Base-by-base conservation (phyloP, 176 grass and related monocot genomes). In the Aechmea fasciata region DNA sequence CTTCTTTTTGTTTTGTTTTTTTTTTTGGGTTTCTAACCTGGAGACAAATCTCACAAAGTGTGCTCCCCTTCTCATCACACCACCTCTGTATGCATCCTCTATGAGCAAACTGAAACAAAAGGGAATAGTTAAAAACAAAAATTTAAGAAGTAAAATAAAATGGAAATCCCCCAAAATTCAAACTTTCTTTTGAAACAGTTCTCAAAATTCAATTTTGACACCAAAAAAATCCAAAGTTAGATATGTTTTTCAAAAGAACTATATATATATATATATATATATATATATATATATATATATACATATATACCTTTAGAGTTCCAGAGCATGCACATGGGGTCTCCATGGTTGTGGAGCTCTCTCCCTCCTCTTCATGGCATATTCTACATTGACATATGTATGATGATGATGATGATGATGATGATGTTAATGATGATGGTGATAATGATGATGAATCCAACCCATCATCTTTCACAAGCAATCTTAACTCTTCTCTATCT, bases 31-130 rank as follows among this genome's bases (percentile, higher is more conserved):
- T 18, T 61, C 55, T 61, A 61, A 97, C 93, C 93, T 92, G 86
- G 51, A 90, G 89, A 11, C 93, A 97, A 79, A 97, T 92, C 77
- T 97, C 93, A 15, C 89, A 97, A 53, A 92, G 28, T 22, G 65
- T 92, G 86, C 84, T 85, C 52, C 93, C 93, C 70, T 97, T 97
- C 76, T 97, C 93, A 51, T 92, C 81, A 80, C 93, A 97, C 93
- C 93, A 97, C 80, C 79, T 92, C 89, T 97, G 93, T 51, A 97
- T 87, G 73, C 93, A 97, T 13, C 57, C 80, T 79, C 89, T 87
- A 64, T 97, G 93, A 23, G 89, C 93, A 73, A 83, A 97, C 93
- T 96, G 65, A 66, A 77, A 77, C 41, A 68, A 13, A 41, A 10
- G 41, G 55, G 3, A 20, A 61, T 18, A 10, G n/a, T n/a, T 3